phyloP scores from a whole-genome alignment of 1,139 yeast genomes.

The Debaryomyces fabryi region DNA sequence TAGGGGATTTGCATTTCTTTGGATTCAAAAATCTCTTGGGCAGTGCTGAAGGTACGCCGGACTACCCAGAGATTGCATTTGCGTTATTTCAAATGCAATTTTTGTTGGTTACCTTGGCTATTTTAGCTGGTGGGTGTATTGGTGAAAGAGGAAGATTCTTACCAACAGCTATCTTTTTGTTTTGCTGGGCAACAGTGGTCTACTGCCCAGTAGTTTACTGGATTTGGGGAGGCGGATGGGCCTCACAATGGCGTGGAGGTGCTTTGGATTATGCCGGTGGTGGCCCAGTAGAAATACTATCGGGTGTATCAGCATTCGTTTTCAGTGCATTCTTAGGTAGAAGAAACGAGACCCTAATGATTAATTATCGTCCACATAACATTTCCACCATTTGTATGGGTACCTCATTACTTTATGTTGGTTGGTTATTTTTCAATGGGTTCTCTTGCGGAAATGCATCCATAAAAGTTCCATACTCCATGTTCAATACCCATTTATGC shows the following conservation, averaged over 20 bases:
- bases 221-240: constrained; percentile 99
- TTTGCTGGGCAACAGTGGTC: constrained; percentile 88
- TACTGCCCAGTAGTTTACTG: constrained; percentile 93
- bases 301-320: constrained; percentile 90
- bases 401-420: constrained; percentile 63
- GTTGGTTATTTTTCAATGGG: constrained; percentile 91
- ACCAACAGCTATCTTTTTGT: constrained; percentile 81
- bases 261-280: constrained; percentile 97
- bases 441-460: constrained; percentile 72
- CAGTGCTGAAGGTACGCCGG: constrained; percentile 40
- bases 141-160: constrained; percentile 92
- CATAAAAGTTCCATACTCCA: constrained; percentile 74
- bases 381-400: constrained; percentile 85
- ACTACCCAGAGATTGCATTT: constrained; percentile 81
- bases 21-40: constrained; percentile 78
- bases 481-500: constrained; percentile 87
- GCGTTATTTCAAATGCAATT: constrained; percentile 92
- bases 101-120: constrained; percentile 85
- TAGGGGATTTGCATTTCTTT: constrained; percentile 81
- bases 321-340: constrained; percentile 82
- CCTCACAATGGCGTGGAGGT: constrained; percentile 70
- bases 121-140: constrained; percentile 84
- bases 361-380: constrained; percentile 93
- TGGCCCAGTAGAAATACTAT: constrained; percentile 92
- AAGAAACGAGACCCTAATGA: constrained; percentile 79